Evolutionary conservation across 495 filamentous ascomycete genomes (phyloP).

Genomic region (Penicillium silybi): DNA sequence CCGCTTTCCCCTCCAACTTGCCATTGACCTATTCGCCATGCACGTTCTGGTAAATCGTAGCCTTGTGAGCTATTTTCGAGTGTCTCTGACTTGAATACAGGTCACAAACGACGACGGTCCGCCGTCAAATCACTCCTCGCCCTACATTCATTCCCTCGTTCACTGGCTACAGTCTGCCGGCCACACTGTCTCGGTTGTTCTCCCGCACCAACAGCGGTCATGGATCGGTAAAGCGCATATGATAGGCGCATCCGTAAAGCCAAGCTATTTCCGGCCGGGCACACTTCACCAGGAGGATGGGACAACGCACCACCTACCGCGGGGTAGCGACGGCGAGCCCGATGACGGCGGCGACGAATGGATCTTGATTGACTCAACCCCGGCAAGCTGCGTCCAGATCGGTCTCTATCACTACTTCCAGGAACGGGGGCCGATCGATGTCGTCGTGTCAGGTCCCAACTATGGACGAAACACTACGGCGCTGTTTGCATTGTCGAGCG

Average conservation of each 20-base stretch:
- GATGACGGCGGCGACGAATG: conserved; percentile 69
- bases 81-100: conserved; percentile 44
- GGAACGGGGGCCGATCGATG: conserved; percentile 70
- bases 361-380: conserved; percentile 87
- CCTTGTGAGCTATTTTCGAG: background rate
- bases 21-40: conserved; percentile 27
- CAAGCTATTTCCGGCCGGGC: conserved; percentile 78
- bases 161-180: conserved; percentile 70
- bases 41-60: conserved; percentile 40
- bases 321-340: conserved; percentile 60
- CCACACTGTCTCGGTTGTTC: conserved; percentile 80
- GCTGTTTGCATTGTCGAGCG: conserved; percentile 82
- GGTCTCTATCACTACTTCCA: conserved; percentile 84
- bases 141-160: conserved; percentile 87
- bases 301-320: conserved; percentile 55
- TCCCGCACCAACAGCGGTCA: conserved; percentile 87
- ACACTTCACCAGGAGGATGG: conserved; percentile 63
- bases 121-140: conserved; percentile 83
- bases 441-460: conserved; percentile 89
- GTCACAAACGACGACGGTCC: conserved; percentile 94
- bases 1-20: conserved; percentile 16
- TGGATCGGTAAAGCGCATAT: conserved; percentile 99
- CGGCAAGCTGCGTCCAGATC: conserved; percentile 84
- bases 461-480: conserved; percentile 94
- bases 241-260: conserved; percentile 77